phyloP scores from a whole-genome alignment of 352 stramenopile species.

The Detonula confervacea region DNA sequence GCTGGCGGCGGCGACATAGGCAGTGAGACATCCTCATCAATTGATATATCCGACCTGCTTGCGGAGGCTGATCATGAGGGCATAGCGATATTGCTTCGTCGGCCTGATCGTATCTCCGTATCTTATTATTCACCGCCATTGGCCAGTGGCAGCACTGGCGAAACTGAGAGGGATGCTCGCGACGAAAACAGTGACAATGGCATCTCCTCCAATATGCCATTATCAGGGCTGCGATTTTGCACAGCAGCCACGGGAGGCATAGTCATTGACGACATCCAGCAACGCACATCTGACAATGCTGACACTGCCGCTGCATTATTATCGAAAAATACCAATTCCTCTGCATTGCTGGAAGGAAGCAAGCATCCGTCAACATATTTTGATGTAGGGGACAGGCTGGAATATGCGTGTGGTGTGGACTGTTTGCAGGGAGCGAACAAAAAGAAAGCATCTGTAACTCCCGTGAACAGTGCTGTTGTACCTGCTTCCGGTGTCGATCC shows the following conservation, averaged over 20 bases:
- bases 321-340: conserved; percentile 17
- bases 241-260: background rate
- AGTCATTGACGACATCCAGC: conserved; percentile 11
- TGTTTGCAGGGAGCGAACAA: conserved; percentile 2
- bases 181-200: conserved; percentile 10
- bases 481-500: background rate
- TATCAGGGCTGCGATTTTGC: conserved; percentile 22
- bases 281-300: background rate
- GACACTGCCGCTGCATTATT: background rate
- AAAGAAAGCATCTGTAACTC: background rate
- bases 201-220: background rate
- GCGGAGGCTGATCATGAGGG: conserved; percentile 9
- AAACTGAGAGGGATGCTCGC: no score
- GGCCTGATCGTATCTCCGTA: conserved; percentile 18
- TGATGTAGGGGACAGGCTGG: conserved; percentile 20
- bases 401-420: conserved; percentile 26
- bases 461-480: background rate
- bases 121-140: conserved; percentile 4
- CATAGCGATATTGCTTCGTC: conserved; percentile 11
- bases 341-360: conserved; percentile 9
- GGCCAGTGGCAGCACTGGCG: no score
- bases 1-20: no score
- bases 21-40: no score
- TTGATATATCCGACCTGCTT: conserved; percentile 14
- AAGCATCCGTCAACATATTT: conserved; percentile 16